These are phyloP conservation scores for Oldenlandia corymbosa DNA, from an alignment of 257 asterid species.

Conservation along the genomic window DNA sequence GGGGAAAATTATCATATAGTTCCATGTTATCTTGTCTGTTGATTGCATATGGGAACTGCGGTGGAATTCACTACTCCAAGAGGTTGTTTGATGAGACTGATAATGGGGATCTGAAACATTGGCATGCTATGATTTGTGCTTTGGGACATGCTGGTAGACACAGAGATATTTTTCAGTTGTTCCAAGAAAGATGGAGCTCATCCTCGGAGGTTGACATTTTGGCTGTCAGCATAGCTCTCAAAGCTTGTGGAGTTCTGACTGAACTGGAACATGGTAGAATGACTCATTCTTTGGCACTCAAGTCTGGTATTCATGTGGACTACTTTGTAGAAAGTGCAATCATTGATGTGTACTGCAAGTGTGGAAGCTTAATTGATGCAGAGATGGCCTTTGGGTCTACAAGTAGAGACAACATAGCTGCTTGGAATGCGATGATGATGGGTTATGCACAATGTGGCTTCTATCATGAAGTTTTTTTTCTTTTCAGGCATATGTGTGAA, in stretches of 20 bases:
- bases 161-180: constrained; percentile 3
- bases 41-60: constrained; percentile 19
- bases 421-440: constrained; percentile 26
- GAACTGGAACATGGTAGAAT: constrained; percentile 16
- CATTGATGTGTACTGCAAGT: constrained; percentile 21
- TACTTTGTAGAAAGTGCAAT: constrained; percentile 16
- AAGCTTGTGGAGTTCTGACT: constrained; percentile 20
- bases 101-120: constrained; percentile 6
- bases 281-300: constrained; percentile 16
- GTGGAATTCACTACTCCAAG: neutral
- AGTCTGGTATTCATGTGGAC: constrained; percentile 11
- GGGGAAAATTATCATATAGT: constrained; percentile 9
- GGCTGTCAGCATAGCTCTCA: constrained; percentile 12
- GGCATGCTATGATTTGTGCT: constrained; percentile 16
- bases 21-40: constrained; percentile 20
- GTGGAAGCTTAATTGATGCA: constrained; percentile 19
- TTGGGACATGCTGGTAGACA: constrained; percentile 9
- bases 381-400: constrained; percentile 6
- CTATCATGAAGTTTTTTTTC: constrained; percentile 3
- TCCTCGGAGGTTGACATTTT: constrained; percentile 13
- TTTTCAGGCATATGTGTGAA: constrained; percentile 8
- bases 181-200: constrained; percentile 3
- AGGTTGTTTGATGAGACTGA: constrained; percentile 16
- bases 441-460: constrained; percentile 24
- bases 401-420: constrained; percentile 15